Evolutionary conservation across 2,329 filamentous ascomycete genomes (phyloP).

Genomic region (Colletotrichum lentis): DNA sequence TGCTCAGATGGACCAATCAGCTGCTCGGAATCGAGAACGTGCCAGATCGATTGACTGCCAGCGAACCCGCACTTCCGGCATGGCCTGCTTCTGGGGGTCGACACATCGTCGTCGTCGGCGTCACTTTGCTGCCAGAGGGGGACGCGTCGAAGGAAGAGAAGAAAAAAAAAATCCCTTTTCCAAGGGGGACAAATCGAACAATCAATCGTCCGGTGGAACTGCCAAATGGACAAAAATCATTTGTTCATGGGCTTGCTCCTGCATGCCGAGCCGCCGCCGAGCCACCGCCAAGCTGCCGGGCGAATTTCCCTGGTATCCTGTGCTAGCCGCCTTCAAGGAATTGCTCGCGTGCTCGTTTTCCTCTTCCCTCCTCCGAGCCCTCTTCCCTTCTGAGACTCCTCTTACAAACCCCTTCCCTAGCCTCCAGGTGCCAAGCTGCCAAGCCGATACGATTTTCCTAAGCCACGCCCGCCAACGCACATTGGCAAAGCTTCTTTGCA

Average conservation of each 20-base stretch:
- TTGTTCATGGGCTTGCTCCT: conserved; percentile 12
- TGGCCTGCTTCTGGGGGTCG: background rate
- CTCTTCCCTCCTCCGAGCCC: background rate
- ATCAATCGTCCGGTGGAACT: conserved; percentile 28
- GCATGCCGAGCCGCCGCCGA: conserved; percentile 35
- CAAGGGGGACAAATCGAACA: background rate
- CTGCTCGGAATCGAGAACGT: conserved; percentile 25
- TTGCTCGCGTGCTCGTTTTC: conserved; percentile 36
- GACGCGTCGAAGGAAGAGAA: background rate
- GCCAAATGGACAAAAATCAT: background rate
- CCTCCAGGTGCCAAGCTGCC: conserved; percentile 23
- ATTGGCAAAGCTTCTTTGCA: conserved; percentile 39
- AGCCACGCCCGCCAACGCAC: conserved; percentile 32
- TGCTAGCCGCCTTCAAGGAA: conserved; percentile 33
- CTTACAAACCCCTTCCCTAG: background rate
- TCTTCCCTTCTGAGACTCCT: background rate
- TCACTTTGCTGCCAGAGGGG: background rate
- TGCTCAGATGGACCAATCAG: conserved; percentile 34
- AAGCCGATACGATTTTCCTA: conserved; percentile 22
- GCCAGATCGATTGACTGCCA: conserved; percentile 38
- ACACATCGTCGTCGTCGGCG: background rate
- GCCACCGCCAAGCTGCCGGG: conserved; percentile 31
- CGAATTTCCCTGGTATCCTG: background rate
- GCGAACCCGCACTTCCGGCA: conserved; percentile 38
- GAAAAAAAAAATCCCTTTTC: background rate